These are phyloP conservation scores for Suillus subalutaceus DNA, from an alignment of 768 basidiomycete genomes.

Conservation along the genomic window DNA sequence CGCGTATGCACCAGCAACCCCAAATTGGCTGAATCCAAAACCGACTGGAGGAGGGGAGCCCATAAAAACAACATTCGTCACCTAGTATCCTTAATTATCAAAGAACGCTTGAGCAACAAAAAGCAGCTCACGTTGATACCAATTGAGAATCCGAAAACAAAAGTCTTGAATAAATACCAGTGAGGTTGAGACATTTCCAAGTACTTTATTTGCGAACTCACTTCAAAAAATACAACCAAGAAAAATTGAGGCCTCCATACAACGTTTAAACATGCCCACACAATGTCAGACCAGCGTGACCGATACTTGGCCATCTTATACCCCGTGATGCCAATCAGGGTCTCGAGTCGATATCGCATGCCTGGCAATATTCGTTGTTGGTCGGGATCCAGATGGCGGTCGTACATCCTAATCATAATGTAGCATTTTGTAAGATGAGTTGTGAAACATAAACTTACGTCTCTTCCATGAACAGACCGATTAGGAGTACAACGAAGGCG, in stretches of 20 bases:
- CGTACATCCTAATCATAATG: conserved; percentile 44
- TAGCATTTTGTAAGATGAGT: neutral
- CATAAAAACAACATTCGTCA: conserved; percentile 59
- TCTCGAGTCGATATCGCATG: conserved; percentile 46
- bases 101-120: neutral
- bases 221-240: conserved; percentile 42
- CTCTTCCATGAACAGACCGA: conserved; percentile 51
- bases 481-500: conserved; percentile 46
- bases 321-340: conserved; percentile 52
- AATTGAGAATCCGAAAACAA: conserved; percentile 52
- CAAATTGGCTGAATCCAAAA: conserved; percentile 46
- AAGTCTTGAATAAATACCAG: conserved; percentile 28
- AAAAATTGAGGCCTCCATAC: conserved; percentile 55
- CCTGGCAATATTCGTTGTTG: conserved; percentile 30
- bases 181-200: neutral
- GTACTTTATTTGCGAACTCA: conserved; percentile 14
- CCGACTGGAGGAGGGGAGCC: conserved; percentile 48
- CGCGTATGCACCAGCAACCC: conserved; percentile 45
- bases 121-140: conserved; percentile 42
- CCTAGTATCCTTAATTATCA: conserved; percentile 30
- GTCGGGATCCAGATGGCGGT: conserved; percentile 32
- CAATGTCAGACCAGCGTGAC: conserved; percentile 39
- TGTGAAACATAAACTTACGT: conserved; percentile 37
- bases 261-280: conserved; percentile 39
- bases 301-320: conserved; percentile 47